These are phyloP conservation scores for Aspergillus viridinutans DNA, from an alignment of 2,329 filamentous ascomycete genomes.

Conservation along the genomic window DNA sequence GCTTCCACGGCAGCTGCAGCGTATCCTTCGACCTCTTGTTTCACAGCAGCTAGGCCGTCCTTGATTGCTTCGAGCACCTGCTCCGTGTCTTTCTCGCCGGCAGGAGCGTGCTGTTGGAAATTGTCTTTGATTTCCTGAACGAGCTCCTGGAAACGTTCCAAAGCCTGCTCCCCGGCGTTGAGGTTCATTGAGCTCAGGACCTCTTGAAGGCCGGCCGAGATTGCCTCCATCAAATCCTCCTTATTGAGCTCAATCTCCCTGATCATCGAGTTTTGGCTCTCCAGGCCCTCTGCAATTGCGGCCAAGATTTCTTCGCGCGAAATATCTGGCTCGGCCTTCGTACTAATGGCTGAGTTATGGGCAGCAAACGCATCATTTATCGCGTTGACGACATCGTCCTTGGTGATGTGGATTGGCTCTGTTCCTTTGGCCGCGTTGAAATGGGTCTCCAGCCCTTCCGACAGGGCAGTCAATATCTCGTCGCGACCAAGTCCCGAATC, in stretches of 20 bases:
- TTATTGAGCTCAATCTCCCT: constrained; percentile 59
- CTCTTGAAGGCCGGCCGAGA: constrained; percentile 54
- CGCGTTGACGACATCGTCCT: constrained; percentile 27
- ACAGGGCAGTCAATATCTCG: constrained; percentile 57
- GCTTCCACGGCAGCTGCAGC: constrained; percentile 68
- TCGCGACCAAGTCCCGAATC: constrained; percentile 48
- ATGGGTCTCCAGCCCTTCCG: constrained; percentile 51
- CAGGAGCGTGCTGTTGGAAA: constrained; percentile 74
- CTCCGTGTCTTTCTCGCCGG: constrained; percentile 76
- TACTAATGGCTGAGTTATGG: constrained; percentile 27
- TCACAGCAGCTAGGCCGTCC: constrained; percentile 77
- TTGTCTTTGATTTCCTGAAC: constrained; percentile 60
- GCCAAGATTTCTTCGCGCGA: constrained; percentile 54
- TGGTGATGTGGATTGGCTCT: constrained; percentile 29
- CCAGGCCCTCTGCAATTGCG: constrained; percentile 58
- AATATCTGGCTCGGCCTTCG: constrained; percentile 39
- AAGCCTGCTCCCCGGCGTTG: constrained; percentile 54
- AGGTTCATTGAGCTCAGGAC: constrained; percentile 49
- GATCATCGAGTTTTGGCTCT: constrained; percentile 40
- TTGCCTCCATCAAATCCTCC: constrained; percentile 55
- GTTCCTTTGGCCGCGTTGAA: constrained; percentile 53
- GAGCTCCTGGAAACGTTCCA: constrained; percentile 56
- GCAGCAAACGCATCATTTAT: constrained; percentile 31
- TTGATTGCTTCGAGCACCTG: constrained; percentile 84
- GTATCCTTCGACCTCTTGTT: constrained; percentile 75